Base-by-base conservation (phyloP, 2,329 filamentous ascomycete species). In the Byssochlamys sp. region DNA sequence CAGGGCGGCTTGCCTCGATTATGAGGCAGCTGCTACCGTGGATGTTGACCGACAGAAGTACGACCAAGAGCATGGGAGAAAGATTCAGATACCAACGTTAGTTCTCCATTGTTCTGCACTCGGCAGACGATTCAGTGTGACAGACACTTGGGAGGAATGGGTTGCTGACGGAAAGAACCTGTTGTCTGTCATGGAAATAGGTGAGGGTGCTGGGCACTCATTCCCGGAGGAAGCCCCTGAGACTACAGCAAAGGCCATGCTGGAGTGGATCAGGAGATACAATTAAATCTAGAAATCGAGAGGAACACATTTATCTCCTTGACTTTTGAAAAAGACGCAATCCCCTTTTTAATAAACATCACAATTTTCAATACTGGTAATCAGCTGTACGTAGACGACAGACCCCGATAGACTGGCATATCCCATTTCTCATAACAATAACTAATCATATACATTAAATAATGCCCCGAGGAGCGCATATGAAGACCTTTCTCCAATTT, bases 1-100 rank as follows among this genome's bases (percentile, higher is more conserved):
- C 3, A 65, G 70, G 25, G 74, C 76, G 0, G 71, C 66, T 28
- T 79, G 76, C 61, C 75, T 76, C 55, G 79, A 81, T 63, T 81
- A 81, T 59, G 67, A 73, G 14, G 73, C 75, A 3, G 77, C 73
- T 1, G 74, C 77, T 1, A 62, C 61, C 14, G 69, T 71, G 27
- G 79, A 81, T 62, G 69, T 73, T 9, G 65, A 69, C 14, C 67
- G 72, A 61, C 77, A 81, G 67, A 69, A 67, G 51, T 66, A 68
- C 26, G 79, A 81, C 63, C 77, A 80, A 64, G 66, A 68, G 53
- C 66, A 62, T 1, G 77, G 76, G 2, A 68, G 70, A 60, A 80
- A 77, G 64, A 67, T 81, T 2, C 64, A 67, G 26, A 64, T 74
- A 25, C 74, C 75, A 19, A 66, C 71, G 12, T 60, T 81, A 60